These are phyloP conservation scores for Aspergillus sp. DNA, from an alignment of 2,329 filamentous ascomycete genomes.

Conservation along the genomic window DNA sequence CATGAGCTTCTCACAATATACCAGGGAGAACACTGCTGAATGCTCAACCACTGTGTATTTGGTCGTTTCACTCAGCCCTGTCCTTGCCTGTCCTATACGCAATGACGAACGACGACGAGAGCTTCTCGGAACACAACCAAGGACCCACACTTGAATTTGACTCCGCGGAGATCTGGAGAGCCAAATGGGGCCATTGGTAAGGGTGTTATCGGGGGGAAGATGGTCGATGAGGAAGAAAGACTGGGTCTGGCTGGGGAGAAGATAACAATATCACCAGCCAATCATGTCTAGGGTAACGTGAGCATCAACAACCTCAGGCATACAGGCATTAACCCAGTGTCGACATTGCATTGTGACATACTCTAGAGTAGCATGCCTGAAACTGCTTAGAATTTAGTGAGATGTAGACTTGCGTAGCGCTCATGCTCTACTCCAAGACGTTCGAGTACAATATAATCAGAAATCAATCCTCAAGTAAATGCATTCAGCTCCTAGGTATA, in stretches of 20 bases:
- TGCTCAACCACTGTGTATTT: background rate
- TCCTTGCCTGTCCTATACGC: background rate
- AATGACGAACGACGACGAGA: background rate
- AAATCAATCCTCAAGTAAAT: background rate
- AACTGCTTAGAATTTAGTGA: no score
- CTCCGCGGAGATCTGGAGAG: constrained; percentile 11
- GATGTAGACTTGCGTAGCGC: no score
- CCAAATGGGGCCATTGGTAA: background rate
- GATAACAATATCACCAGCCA: constrained; percentile 2
- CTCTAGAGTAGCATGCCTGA: no score
- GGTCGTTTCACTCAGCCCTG: background rate
- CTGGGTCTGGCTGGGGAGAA: constrained; percentile 5
- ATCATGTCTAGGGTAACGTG: background rate
- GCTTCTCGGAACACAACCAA: background rate
- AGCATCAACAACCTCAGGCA: background rate
- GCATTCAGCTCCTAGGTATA: constrained; percentile 7
- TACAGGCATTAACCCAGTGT: background rate
- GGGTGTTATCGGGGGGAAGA: constrained; percentile 1
- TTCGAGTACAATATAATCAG: background rate
- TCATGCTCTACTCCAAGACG: background rate
- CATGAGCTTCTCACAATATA: background rate
- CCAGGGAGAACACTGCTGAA: background rate
- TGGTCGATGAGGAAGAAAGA: background rate
- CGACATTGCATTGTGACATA: no score
- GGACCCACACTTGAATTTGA: background rate